These are phyloP conservation scores for Entomortierella beljakovae DNA, from an alignment of 192 early-diverging fungal species.

Conservation along the genomic window DNA sequence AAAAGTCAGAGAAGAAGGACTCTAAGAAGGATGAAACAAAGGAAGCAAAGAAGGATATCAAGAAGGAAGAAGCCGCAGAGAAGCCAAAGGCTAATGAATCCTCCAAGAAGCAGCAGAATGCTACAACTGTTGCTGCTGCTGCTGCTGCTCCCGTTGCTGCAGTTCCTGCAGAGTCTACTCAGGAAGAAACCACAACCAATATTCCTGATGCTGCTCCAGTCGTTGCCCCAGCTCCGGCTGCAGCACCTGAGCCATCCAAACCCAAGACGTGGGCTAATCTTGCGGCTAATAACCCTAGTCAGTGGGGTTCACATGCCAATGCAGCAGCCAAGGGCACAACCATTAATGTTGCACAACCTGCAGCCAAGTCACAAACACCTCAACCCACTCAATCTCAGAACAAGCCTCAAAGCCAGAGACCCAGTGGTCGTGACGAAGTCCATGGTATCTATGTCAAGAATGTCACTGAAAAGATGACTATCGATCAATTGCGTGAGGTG, in stretches of 20 bases:
- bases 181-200: slow-evolving; percentile 28
- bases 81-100: slow-evolving; percentile 25
- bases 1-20: slow-evolving; percentile 28
- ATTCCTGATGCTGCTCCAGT: slow-evolving; percentile 16
- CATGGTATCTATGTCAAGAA: slow-evolving; percentile 74
- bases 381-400: slow-evolving; percentile 29
- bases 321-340: slow-evolving; percentile 65
- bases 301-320: slow-evolving; percentile 68
- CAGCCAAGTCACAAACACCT: slow-evolving; percentile 30
- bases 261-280: slow-evolving; percentile 84
- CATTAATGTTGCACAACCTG: slow-evolving; percentile 52
- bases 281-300: slow-evolving; percentile 66
- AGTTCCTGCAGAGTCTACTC: slow-evolving; percentile 9
- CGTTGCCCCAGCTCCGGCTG: slow-evolving; percentile 21
- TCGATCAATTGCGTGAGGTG: slow-evolving; percentile 62
- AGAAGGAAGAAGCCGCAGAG: slow-evolving; percentile 32
- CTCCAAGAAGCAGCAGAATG: slow-evolving; percentile 16
- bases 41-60: slow-evolving; percentile 27
- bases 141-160: neutral
- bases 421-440: slow-evolving; percentile 58
- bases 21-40: slow-evolving; percentile 33
- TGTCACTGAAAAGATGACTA: slow-evolving; percentile 62
- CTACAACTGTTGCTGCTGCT: slow-evolving; percentile 11
- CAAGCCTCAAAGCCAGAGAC: slow-evolving; percentile 45
- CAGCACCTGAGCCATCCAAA: slow-evolving; percentile 64